Evolutionary conservation across 208 protist species (phyloP).

Genomic region (Acanthamoeba quina): DNA sequence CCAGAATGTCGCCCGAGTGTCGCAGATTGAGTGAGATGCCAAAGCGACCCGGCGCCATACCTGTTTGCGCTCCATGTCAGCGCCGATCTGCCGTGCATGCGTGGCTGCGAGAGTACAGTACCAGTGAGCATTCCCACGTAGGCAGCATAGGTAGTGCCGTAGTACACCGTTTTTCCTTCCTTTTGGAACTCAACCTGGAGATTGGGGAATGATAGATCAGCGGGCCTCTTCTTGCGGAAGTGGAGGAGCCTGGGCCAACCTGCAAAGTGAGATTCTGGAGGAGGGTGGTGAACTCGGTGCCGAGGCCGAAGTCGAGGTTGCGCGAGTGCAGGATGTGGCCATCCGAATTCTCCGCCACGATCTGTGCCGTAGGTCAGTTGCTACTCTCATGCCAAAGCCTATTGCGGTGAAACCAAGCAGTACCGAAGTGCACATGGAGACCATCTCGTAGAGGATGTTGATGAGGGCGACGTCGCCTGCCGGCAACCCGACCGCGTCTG

Average conservation of each 20-base stretch:
- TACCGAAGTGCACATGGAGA: conserved; percentile 62
- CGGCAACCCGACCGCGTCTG: conserved; percentile 9
- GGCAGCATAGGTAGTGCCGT: conserved; percentile 44
- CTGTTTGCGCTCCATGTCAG: neutral
- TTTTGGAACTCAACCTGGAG: conserved; percentile 53
- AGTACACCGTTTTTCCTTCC: conserved; percentile 10
- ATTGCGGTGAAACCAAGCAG: neutral
- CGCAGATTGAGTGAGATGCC: conserved; percentile 46
- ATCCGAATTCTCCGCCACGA: conserved; percentile 33
- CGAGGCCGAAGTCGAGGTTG: conserved; percentile 54
- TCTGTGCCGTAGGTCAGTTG: neutral
- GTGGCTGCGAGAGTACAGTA: neutral
- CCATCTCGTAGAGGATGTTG: conserved; percentile 59
- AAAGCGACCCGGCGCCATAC: conserved; percentile 45
- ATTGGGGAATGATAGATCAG: too few relatives aligned
- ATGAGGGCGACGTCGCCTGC: conserved; percentile 47
- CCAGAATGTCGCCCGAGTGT: conserved; percentile 48
- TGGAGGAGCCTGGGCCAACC: neutral
- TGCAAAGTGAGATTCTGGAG: conserved; percentile 54
- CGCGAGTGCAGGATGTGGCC: conserved; percentile 54
- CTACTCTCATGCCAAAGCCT: neutral
- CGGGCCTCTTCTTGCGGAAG: too few relatives aligned
- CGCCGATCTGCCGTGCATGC: neutral
- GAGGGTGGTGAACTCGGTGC: conserved; percentile 33
- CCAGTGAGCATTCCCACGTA: conserved; percentile 49